A percentile compares a stretch with the other conserved stretches of the same genome.
phyloP scores from a whole-genome alignment of 2,329 filamentous ascomycete genomes.

The Neofusicoccum kwambonambiense region DNA sequence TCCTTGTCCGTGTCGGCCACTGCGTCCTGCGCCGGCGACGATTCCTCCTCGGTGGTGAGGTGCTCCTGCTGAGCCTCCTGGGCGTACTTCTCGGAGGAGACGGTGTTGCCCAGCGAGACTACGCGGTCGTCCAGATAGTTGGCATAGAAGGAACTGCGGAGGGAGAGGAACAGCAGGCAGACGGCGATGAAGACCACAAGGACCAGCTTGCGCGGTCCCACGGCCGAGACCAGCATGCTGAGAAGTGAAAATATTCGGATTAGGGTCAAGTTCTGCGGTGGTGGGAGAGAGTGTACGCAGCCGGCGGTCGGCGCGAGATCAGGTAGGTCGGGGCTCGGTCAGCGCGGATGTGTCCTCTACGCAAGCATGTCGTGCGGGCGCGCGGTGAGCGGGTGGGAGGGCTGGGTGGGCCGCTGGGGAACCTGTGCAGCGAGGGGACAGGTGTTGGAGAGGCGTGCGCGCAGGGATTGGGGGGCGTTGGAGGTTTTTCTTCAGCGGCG shows the following conservation, averaged over 20 bases:
- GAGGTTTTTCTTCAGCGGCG: conserved; percentile 14
- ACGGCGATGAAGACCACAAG: conserved; percentile 21
- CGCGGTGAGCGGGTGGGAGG: not conserved
- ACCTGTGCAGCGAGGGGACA: conserved; percentile 15
- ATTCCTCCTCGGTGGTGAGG: not conserved
- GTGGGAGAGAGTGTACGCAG: conserved; percentile 7
- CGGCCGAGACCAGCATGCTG: conserved; percentile 18
- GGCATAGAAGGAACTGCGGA: conserved; percentile 16
- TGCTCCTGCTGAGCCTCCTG: conserved; percentile 12
- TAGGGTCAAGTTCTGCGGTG: not conserved
- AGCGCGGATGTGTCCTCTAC: not conserved
- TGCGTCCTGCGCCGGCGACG: conserved; percentile 17
- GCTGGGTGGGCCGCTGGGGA: not conserved
- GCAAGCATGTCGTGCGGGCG: conserved; percentile 1
- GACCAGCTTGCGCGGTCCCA: conserved; percentile 20
- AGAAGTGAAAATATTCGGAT: not conserved
- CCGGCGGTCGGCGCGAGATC: conserved; percentile 13
- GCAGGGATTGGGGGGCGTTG: conserved; percentile 12
- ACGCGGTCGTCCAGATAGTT: conserved; percentile 14
- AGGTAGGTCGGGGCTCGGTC: not conserved
- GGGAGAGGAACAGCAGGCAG: conserved; percentile 14
- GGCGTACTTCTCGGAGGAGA: not conserved
- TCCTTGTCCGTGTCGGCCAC: conserved; percentile 8
- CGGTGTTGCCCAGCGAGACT: conserved; percentile 2
- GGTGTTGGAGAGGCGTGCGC: conserved; percentile 13